phyloP scores from a whole-genome alignment of 441 rosid species.

The Populus trichocarpa region DNA sequence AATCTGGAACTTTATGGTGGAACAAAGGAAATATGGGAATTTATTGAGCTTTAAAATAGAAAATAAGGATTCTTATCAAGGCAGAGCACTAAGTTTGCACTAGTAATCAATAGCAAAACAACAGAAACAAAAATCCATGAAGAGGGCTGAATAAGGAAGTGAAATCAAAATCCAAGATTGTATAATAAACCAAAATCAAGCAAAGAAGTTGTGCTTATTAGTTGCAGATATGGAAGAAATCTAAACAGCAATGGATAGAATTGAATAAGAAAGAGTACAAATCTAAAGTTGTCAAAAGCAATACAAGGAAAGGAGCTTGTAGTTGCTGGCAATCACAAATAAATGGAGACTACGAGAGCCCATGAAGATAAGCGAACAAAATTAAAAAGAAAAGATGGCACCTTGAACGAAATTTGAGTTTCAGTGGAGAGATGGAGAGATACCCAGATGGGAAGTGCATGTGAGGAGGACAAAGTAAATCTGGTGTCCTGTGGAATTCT shows the following conservation, averaged over 20 bases:
- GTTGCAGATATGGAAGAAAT: background rate
- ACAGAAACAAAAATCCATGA: constrained; percentile 2
- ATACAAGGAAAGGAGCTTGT: background rate
- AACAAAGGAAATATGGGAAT: constrained; percentile 23
- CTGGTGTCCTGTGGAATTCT: background rate
- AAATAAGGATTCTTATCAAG: constrained; percentile 15
- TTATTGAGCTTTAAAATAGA: constrained; percentile 7
- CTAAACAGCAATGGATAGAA: background rate
- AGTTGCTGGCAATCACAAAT: background rate
- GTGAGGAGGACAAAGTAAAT: constrained; percentile 14
- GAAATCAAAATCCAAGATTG: background rate
- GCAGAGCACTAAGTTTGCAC: background rate
- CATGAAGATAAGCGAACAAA: background rate
- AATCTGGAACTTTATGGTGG: background rate
- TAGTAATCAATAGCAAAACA: constrained; percentile 1
- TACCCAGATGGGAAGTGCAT: constrained; percentile 11
- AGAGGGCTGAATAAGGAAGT: constrained; percentile 15
- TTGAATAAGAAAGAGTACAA: background rate
- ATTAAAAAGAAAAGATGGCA: constrained; percentile 16
- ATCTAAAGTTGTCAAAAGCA: background rate
- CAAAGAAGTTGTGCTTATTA: background rate
- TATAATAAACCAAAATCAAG: background rate
- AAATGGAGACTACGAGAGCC: background rate
- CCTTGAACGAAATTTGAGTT: constrained; percentile 19
- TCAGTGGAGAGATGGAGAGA: constrained; percentile 2